Evolutionary conservation across 73 alveolate species (phyloP).

Genomic region (Stentor coeruleus): DNA sequence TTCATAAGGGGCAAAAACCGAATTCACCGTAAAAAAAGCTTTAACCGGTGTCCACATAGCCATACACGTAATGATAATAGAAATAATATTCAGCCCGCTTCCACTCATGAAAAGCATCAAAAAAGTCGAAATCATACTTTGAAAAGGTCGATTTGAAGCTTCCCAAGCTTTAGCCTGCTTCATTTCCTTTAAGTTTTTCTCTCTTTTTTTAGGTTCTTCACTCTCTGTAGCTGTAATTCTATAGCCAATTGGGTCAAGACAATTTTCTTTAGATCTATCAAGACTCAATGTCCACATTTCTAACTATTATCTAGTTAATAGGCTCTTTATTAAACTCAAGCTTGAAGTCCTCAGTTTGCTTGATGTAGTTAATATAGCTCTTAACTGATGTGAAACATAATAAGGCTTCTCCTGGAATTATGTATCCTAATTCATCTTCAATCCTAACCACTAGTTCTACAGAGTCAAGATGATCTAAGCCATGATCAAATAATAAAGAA

Average conservation of each 20-base stretch:
- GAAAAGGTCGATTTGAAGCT: slow-evolving; percentile 5
- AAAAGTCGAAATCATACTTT: not conserved
- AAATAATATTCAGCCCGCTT: not conserved
- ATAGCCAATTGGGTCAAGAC: not conserved
- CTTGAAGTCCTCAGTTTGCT: slow-evolving; percentile 53
- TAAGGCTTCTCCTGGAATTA: slow-evolving; percentile 68
- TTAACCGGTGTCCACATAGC: slow-evolving; percentile 19
- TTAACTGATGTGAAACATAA: slow-evolving; percentile 48
- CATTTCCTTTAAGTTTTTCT: not conserved
- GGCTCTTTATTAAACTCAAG: slow-evolving; percentile 62
- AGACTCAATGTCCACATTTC: slow-evolving; percentile 6
- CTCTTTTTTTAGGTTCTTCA: slow-evolving; percentile 1
- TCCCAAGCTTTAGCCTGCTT: slow-evolving; percentile 2
- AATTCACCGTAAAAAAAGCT: not conserved
- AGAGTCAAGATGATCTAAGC: slow-evolving; percentile 56
- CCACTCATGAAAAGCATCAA: slow-evolving; percentile 25
- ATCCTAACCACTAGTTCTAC: slow-evolving; percentile 56
- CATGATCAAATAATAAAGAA: slow-evolving; percentile 46
- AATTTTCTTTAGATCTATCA: slow-evolving; percentile 16
- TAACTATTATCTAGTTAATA: slow-evolving; percentile 21
- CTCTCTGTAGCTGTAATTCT: not conserved
- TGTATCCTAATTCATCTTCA: slow-evolving; percentile 67
- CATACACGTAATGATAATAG: slow-evolving; percentile 7
- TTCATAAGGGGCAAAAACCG: slow-evolving; percentile 20
- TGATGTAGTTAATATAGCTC: slow-evolving; percentile 59